Percentiles rank a stretch among this genome's conserved stretches.
phyloP scores from a whole-genome alignment of 2,329 filamentous ascomycete genomes.

The Shiraia bambusicola region DNA sequence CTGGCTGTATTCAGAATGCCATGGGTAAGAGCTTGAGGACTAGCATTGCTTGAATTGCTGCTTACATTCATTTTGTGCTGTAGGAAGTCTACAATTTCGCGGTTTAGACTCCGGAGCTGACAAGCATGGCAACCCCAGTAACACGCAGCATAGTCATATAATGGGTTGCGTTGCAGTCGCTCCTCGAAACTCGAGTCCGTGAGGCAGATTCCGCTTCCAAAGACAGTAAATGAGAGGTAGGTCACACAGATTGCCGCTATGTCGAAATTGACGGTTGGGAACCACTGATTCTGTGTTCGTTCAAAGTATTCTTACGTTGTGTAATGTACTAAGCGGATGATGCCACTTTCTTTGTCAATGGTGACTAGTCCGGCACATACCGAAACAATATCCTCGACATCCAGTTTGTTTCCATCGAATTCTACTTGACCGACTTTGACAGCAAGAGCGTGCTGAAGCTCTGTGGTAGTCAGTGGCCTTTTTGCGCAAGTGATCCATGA shows the following conservation, averaged over 20 bases:
- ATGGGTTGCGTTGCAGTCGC: too few relatives aligned
- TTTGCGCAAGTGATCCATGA: constrained; percentile 16
- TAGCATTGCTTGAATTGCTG: too few relatives aligned
- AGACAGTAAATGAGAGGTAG: constrained; percentile 32
- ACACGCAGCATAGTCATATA: too few relatives aligned
- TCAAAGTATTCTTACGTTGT: constrained; percentile 30
- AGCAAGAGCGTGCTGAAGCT: constrained; percentile 16
- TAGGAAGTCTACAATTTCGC: too few relatives aligned
- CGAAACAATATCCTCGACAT: constrained; percentile 14
- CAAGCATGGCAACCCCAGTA: too few relatives aligned
- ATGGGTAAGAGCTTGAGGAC: too few relatives aligned
- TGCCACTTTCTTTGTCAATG: constrained; percentile 25
- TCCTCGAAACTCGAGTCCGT: too few relatives aligned
- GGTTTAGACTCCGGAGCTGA: too few relatives aligned
- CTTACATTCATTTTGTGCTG: too few relatives aligned
- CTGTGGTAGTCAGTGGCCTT: constrained; percentile 14
- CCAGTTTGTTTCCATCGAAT: constrained; percentile 12
- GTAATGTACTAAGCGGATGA: constrained; percentile 31
- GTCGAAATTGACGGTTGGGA: constrained; percentile 24
- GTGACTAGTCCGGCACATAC: constrained; percentile 19
- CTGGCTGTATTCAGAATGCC: too few relatives aligned
- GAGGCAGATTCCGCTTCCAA: too few relatives aligned
- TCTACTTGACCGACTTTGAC: constrained; percentile 7
- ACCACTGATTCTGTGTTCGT: constrained; percentile 20
- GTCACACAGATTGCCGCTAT: constrained; percentile 30